A percentile compares a stretch with the other conserved stretches of the same genome.
phyloP scores from a whole-genome alignment of 495 filamentous ascomycete species.

The Xylaria telfairii region DNA sequence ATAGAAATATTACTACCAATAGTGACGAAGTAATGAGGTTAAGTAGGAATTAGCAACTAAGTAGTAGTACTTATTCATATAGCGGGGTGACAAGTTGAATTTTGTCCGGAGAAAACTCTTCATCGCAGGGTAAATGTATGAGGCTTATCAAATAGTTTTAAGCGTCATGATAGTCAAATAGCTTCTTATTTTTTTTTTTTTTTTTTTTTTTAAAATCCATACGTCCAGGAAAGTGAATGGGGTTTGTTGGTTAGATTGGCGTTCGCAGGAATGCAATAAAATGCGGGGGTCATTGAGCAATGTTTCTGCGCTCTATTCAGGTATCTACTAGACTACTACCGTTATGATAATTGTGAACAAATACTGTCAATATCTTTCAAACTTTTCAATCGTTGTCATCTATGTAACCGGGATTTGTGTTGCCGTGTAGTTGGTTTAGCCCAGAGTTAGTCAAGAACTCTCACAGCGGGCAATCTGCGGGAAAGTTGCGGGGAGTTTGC shows the following conservation, averaged over 20 bases:
- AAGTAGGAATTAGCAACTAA: not conserved
- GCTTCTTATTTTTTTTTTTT: too few species aligned
- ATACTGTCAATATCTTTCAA: too few species aligned
- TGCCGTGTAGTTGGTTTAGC: not conserved
- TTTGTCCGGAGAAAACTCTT: too few species aligned
- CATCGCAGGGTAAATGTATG: not conserved
- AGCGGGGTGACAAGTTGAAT: not conserved
- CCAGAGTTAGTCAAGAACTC: not conserved
- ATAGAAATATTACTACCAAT: not conserved
- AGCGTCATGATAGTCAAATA: not conserved
- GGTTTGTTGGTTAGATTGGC: too few species aligned
- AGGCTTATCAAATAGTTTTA: not conserved
- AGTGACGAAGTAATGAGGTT: not conserved
- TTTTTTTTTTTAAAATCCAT: too few species aligned
- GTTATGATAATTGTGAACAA: too few species aligned
- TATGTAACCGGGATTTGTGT: not conserved
- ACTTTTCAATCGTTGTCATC: too few species aligned
- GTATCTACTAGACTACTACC: too few species aligned
- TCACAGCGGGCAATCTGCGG: constrained; percentile 14
- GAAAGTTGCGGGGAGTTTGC: constrained; percentile 22
- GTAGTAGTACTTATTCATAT: not conserved
- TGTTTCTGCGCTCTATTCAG: not conserved
- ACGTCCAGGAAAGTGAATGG: not conserved
- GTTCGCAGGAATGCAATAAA: not conserved
- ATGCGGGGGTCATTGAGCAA: not conserved